Conservation (phyloP, 768 basidiomycete species). For the Tulasnella sp. region DNA sequence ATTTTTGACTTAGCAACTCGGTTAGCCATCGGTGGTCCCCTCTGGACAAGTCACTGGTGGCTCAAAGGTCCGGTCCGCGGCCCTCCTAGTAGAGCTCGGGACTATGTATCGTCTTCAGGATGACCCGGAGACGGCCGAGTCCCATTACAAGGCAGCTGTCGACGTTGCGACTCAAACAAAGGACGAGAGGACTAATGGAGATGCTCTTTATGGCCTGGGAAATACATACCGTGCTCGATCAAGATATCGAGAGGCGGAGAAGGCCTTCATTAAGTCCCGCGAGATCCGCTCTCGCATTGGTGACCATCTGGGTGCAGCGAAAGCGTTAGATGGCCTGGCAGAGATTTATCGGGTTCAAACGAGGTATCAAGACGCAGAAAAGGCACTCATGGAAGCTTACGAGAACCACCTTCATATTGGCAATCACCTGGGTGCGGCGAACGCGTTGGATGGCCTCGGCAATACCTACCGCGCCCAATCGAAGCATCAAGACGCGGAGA, state of each 20-base stretch:
- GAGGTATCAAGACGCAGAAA: background rate
- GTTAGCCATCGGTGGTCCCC: background rate
- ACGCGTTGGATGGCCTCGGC: background rate
- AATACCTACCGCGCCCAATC: background rate
- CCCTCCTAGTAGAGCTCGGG: background rate
- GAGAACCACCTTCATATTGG: background rate
- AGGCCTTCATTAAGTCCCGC: background rate
- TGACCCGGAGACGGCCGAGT: background rate
- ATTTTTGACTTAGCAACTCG: background rate
- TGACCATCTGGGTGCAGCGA: background rate
- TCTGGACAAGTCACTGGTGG: background rate
- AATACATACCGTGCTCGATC: background rate
- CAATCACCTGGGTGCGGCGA: background rate
- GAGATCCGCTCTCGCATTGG: background rate
- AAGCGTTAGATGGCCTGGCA: background rate
- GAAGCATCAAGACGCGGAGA: background rate
- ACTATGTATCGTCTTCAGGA: background rate
- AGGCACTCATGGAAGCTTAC: background rate
- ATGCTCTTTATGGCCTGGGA: background rate
- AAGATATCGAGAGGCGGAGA: background rate
- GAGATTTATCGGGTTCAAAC: background rate
- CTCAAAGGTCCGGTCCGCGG: background rate
- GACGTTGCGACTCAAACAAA: background rate
- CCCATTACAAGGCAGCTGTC: background rate
- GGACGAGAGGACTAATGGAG: too few relatives aligned